Evolutionary conservation across 2,329 filamentous ascomycete genomes (phyloP).

Genomic region (Colletotrichum chrysophilum): DNA sequence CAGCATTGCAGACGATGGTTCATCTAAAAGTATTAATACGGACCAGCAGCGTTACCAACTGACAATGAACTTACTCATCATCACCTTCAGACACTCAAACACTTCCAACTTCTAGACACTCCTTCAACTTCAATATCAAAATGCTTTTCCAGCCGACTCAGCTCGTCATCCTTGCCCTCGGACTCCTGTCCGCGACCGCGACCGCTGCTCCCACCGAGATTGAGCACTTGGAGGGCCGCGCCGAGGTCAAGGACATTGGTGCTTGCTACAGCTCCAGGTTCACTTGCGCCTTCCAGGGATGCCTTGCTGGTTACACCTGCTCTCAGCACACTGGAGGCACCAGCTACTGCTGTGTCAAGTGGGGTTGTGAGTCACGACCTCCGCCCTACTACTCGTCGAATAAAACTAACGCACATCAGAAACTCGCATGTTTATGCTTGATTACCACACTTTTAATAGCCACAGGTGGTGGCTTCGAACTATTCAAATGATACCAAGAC

Average conservation of each 20-base stretch:
- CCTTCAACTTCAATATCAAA: neutral
- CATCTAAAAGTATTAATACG: neutral
- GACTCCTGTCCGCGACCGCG: neutral
- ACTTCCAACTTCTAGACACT: neutral
- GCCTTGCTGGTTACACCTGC: neutral
- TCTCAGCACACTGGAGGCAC: neutral
- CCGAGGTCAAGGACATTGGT: neutral
- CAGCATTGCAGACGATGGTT: neutral
- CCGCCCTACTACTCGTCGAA: neutral
- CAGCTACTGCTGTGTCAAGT: neutral
- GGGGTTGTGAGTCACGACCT: constrained; percentile 23
- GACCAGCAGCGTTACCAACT: fast-evolving
- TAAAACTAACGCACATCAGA: neutral
- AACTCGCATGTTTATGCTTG: neutral
- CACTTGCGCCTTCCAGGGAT: constrained; percentile 1
- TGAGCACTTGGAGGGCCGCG: neutral
- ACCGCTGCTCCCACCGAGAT: neutral
- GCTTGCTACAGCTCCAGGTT: neutral
- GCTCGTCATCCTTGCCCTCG: neutral
- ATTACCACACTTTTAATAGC: neutral
- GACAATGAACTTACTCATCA: fast-evolving
- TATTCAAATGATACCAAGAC: neutral
- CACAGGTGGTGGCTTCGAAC: neutral
- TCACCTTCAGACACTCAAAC: neutral
- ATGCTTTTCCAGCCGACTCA: neutral